Evolutionary conservation across 1,284 basidiomycete species (phyloP).

Genomic region (Irpex sp.): DNA sequence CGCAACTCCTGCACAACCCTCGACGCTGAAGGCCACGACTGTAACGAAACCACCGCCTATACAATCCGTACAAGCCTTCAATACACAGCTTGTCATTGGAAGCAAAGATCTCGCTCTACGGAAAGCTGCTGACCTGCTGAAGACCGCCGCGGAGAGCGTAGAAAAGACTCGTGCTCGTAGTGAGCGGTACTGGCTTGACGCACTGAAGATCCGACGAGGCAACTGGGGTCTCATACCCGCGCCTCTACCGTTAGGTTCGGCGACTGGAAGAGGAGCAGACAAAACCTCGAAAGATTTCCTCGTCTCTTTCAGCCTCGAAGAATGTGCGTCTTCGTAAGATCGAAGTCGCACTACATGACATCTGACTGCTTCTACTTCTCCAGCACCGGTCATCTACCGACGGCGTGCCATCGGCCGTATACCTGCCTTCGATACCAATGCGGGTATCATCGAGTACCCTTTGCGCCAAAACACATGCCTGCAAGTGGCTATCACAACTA

Average conservation of each 20-base stretch:
- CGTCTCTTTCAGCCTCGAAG: slow-evolving; percentile 71
- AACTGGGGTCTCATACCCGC: slow-evolving; percentile 78
- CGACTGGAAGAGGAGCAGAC: slow-evolving; percentile 67
- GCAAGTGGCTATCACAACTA: slow-evolving; percentile 44
- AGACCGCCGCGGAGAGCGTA: slow-evolving; percentile 59
- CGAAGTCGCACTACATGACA: slow-evolving; percentile 5
- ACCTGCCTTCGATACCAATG: slow-evolving; percentile 39
- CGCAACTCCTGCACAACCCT: slow-evolving; percentile 23
- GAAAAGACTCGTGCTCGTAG: slow-evolving; percentile 54
- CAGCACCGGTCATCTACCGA: slow-evolving; percentile 58
- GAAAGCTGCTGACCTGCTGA: slow-evolving; percentile 65
- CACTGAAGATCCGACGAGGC: slow-evolving; percentile 61
- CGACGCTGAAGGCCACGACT: slow-evolving; percentile 53
- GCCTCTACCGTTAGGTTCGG: slow-evolving; percentile 61
- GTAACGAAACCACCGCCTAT: slow-evolving; percentile 60
- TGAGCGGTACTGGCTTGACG: slow-evolving; percentile 75
- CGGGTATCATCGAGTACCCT: slow-evolving; percentile 52
- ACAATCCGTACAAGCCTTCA: slow-evolving; percentile 65
- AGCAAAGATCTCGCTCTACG: slow-evolving; percentile 73
- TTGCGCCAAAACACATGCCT: slow-evolving; percentile 54
- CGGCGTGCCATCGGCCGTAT: slow-evolving; percentile 65
- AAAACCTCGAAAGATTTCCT: slow-evolving; percentile 74
- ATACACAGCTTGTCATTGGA: slow-evolving; percentile 66
- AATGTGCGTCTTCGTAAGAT: slow-evolving; percentile 41
- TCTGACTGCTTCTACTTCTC: slow-evolving; percentile 1